Conservation (phyloP, 1,139 yeast genomes). For the Geotrichum bryndzae region DNA sequence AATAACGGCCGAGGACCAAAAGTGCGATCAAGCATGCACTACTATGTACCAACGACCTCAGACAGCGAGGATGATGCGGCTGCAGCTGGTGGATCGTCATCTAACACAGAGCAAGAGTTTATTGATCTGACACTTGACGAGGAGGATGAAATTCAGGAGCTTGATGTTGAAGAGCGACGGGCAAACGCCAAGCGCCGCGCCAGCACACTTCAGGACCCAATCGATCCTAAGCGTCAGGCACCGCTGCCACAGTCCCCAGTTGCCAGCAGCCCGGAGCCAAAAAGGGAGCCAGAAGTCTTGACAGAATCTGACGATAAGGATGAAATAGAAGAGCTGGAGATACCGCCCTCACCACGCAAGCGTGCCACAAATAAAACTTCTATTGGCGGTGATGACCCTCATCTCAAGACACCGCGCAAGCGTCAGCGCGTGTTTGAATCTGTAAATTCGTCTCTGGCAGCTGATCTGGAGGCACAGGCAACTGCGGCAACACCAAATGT, state of each 20-base stretch:
- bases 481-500: not conserved
- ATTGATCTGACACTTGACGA: not conserved
- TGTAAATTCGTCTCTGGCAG: not conserved
- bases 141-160: not conserved
- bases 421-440: not conserved
- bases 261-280: not conserved
- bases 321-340: not conserved
- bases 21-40: not conserved
- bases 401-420: constrained; percentile 3
- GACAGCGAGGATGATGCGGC: not conserved
- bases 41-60: not conserved
- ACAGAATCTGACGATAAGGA: not conserved
- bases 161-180: constrained; percentile 3
- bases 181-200: not conserved
- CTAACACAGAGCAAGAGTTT: not conserved
- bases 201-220: not conserved
- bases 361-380: constrained; percentile 1
- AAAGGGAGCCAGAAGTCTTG: not conserved
- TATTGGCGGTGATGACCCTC: not conserved
- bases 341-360: not conserved
- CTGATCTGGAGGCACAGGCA: not conserved
- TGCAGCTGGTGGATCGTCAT: not conserved
- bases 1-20: not conserved
- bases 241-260: not conserved
- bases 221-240: not conserved